These are phyloP conservation scores for Candida maltosa DNA, from an alignment of 805 yeast species.

Conservation along the genomic window DNA sequence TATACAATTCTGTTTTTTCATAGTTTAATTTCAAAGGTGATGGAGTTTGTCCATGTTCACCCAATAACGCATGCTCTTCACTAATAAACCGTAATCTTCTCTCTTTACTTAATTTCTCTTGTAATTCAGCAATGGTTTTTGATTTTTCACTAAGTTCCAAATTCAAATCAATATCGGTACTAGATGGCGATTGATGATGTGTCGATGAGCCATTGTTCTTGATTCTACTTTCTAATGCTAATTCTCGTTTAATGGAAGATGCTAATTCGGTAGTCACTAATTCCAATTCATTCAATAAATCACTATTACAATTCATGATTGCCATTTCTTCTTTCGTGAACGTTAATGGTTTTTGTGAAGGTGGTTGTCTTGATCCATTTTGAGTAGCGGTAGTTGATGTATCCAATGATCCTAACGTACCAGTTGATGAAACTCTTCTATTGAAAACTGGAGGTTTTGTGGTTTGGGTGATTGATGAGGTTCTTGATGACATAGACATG, in stretches of 20 bases:
- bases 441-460: too few relatives aligned
- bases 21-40: conserved; percentile 53
- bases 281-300: conserved; percentile 60
- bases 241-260: conserved; percentile 66
- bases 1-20: conserved; percentile 51
- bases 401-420: neutral
- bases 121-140: conserved; percentile 44
- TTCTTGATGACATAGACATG: conserved; percentile 7
- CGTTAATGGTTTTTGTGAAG: conserved; percentile 14
- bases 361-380: too few relatives aligned
- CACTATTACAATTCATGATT: conserved; percentile 56
- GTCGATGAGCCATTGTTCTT: conserved; percentile 9
- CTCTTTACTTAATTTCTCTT: conserved; percentile 60
- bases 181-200: neutral
- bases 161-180: too few relatives aligned
- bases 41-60: conserved; percentile 52
- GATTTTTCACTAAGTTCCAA: conserved; percentile 11
- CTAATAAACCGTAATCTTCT: conserved; percentile 63
- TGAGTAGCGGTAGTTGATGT: too few relatives aligned
- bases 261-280: conserved; percentile 72
- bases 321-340: conserved; percentile 62
- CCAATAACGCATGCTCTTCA: conserved; percentile 62
- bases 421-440: neutral
- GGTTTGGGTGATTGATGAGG: neutral
- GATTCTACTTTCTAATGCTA: conserved; percentile 50